These are phyloP conservation scores for Chlorella sp. DNA, from an alignment of 139 green algal species.

Conservation along the genomic window DNA sequence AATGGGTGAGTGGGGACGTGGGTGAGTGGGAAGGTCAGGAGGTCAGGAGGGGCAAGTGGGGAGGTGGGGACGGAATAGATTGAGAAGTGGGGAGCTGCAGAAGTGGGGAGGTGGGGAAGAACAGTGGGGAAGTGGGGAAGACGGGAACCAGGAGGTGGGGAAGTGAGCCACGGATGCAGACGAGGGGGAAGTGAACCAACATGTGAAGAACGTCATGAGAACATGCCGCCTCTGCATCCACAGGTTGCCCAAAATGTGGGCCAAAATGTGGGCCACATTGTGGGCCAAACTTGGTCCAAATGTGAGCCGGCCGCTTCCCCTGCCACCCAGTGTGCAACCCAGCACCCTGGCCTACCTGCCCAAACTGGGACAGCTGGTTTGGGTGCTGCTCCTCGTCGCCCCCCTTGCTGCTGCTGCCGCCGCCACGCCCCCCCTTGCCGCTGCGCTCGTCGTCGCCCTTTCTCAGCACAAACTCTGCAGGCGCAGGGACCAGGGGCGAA, in stretches of 20 bases:
- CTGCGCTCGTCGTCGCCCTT: constrained; percentile 38
- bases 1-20: background rate
- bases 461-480: constrained; percentile 46
- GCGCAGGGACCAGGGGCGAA: background rate
- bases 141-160: background rate
- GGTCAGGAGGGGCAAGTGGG: no score
- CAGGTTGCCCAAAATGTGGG: no score
- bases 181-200: background rate
- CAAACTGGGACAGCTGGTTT: constrained; percentile 32
- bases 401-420: background rate
- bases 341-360: background rate
- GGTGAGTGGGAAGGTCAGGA: no score
- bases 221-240: no score
- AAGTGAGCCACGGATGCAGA: background rate
- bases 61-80: background rate
- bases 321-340: background rate
- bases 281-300: no score
- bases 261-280: no score
- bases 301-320: background rate
- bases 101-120: background rate
- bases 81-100: background rate
- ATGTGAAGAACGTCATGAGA: no score
- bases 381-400: background rate
- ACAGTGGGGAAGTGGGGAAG: background rate
- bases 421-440: background rate